A percentile compares a stretch with the other conserved stretches of the same genome.
Conservation (phyloP, 257 asterid genomes). For the Apocynum venetum region DNA sequence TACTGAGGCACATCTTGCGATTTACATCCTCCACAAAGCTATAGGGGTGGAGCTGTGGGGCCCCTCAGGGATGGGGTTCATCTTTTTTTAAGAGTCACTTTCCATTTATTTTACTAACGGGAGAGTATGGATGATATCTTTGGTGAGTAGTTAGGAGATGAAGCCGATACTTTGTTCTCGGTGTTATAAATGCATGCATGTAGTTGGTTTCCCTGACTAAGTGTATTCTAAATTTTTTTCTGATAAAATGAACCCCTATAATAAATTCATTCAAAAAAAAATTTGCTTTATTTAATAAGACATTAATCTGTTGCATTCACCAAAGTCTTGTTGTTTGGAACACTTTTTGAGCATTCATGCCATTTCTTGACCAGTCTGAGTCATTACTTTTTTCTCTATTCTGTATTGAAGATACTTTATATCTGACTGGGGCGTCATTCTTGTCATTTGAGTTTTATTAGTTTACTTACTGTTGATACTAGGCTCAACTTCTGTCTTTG, state of each 20-base stretch:
- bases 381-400: not conserved
- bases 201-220: not conserved
- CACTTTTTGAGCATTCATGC: not conserved
- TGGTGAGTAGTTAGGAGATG: not conserved
- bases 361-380: not conserved
- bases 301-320: not conserved
- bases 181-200: not conserved
- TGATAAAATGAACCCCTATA: not conserved
- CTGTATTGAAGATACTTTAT: not conserved
- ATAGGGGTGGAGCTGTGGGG: too few species aligned
- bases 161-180: not conserved
- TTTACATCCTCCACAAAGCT: too few species aligned
- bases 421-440: not conserved
- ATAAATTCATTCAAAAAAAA: not conserved
- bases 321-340: not conserved
- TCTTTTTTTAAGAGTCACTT: not conserved
- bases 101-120: not conserved
- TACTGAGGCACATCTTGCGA: too few species aligned
- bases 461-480: not conserved
- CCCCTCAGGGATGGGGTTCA: too few species aligned
- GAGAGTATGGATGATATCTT: not conserved
- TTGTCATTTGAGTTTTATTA: not conserved
- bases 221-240: not conserved
- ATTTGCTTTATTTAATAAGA: too few species aligned
- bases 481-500: slow-evolving; percentile 8